Conservation (phyloP, 2,329 filamentous ascomycete species). For the Pseudogymnoascus sp. region DNA sequence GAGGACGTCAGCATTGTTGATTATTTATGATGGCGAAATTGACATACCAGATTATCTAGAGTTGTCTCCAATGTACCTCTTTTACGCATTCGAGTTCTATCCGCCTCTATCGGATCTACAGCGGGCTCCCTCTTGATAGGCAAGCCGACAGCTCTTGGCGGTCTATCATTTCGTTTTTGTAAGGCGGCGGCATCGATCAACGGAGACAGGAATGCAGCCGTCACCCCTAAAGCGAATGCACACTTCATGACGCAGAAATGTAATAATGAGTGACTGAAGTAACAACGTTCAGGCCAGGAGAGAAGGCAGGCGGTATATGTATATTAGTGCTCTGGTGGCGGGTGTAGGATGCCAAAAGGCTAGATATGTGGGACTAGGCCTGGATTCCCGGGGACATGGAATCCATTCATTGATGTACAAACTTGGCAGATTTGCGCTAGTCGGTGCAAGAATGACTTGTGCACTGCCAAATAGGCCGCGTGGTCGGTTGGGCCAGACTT, state of each 20-base stretch:
- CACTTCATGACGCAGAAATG: background rate
- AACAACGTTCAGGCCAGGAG: background rate
- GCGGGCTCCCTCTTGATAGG: conserved; percentile 22
- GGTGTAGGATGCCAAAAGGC: background rate
- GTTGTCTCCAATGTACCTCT: conserved; percentile 33
- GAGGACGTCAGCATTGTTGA: conserved; percentile 18
- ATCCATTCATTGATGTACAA: background rate
- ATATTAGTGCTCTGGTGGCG: conserved; percentile 6
- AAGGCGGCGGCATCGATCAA: conserved; percentile 24
- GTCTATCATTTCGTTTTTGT: conserved; percentile 22
- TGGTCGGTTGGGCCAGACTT: background rate
- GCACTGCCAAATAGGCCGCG: background rate
- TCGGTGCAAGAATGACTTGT: background rate
- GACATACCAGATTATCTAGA: conserved; percentile 51
- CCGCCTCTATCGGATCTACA: conserved; percentile 23
- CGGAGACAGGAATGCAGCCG: conserved; percentile 22
- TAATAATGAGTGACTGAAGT: background rate
- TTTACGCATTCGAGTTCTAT: conserved; percentile 36
- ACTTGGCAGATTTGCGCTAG: background rate
- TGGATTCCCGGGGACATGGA: background rate
- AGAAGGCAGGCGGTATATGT: background rate
- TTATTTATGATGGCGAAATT: background rate
- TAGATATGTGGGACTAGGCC: conserved; percentile 1
- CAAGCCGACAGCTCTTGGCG: conserved; percentile 27
- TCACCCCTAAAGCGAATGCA: conserved; percentile 17